These are phyloP conservation scores for Fusarium liriodendri DNA, from an alignment of 2,329 filamentous ascomycete genomes.

Conservation along the genomic window DNA sequence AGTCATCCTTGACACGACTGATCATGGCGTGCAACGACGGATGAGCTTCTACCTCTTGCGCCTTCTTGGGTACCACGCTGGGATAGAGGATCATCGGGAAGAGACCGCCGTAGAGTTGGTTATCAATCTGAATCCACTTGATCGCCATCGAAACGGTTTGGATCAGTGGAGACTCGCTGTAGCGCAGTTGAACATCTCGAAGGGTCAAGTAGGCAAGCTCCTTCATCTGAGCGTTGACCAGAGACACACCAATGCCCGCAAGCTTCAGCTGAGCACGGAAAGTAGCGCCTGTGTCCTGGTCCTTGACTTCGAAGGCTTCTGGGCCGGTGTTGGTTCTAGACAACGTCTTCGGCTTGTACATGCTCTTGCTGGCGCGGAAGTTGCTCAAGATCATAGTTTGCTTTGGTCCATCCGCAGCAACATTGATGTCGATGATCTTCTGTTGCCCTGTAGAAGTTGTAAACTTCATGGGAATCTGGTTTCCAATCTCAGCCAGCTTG, in stretches of 20 bases:
- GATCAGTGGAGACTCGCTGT: slow-evolving; percentile 91
- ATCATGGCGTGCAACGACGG: slow-evolving; percentile 93
- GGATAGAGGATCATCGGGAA: slow-evolving; percentile 98
- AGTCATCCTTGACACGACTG: slow-evolving; percentile 96
- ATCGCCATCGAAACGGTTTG: slow-evolving; percentile 91
- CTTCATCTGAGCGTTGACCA: slow-evolving; percentile 91
- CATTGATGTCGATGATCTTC: slow-evolving; percentile 96
- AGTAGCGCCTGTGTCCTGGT: slow-evolving; percentile 86
- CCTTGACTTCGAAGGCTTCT: slow-evolving; percentile 88
- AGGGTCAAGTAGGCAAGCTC: slow-evolving; percentile 95
- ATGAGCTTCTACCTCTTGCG: slow-evolving; percentile 95
- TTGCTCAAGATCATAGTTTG: slow-evolving; percentile 95
- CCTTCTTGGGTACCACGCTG: slow-evolving; percentile 96
- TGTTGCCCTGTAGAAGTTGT: slow-evolving; percentile 73
- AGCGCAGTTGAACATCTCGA: slow-evolving; percentile 89
- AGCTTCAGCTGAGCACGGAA: slow-evolving; percentile 91
- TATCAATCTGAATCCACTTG: slow-evolving; percentile 99
- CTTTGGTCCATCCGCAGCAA: slow-evolving; percentile 93
- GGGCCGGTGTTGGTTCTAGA: slow-evolving; percentile 61
- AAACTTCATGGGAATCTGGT: slow-evolving; percentile 93
- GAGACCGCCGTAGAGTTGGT: slow-evolving; percentile 96
- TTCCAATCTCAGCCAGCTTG: slow-evolving; percentile 96
- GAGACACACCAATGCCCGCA: slow-evolving; percentile 89
- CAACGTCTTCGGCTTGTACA: slow-evolving; percentile 75
- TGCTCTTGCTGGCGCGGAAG: slow-evolving; percentile 90